Percentiles rank a stretch among this genome's conserved stretches.
These are phyloP conservation scores for Candida sphagnicola DNA, from an alignment of 805 yeast genomes.

Conservation along the genomic window DNA sequence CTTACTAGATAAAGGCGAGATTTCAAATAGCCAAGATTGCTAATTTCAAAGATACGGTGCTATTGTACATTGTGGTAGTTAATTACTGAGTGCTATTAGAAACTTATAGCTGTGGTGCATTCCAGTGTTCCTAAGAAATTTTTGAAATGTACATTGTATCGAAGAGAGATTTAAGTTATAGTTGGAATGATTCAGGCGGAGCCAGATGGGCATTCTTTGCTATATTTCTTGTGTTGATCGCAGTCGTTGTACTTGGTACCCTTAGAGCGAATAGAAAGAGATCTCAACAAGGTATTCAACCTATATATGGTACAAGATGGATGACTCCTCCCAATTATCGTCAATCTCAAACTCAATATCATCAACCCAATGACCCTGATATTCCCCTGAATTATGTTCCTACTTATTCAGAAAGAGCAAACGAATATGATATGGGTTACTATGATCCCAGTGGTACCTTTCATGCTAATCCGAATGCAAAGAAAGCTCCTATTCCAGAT, in stretches of 20 bases:
- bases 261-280: conserved; percentile 50
- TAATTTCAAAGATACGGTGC: too few species aligned
- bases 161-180: conserved; percentile 6
- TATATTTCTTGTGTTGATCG: conserved; percentile 47
- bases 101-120: too few species aligned
- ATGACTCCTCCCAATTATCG: conserved; percentile 79
- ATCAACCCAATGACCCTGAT: conserved; percentile 42
- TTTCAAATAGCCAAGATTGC: too few species aligned
- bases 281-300: conserved; percentile 45
- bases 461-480: conserved; percentile 32
- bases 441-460: conserved; percentile 59
- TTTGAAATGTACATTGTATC: not conserved
- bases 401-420: conserved; percentile 60
- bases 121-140: too few species aligned
- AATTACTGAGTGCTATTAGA: too few species aligned
- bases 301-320: conserved; percentile 78
- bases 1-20: too few species aligned
- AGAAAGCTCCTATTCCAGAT: conserved; percentile 12
- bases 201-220: conserved; percentile 69
- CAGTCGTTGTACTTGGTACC: conserved; percentile 47
- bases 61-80: too few species aligned
- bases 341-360: conserved; percentile 59
- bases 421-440: conserved; percentile 73
- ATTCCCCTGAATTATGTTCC: conserved; percentile 52
- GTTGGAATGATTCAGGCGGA: conserved; percentile 22